Base-by-base conservation (phyloP, 2,329 filamentous ascomycete genomes). In the Ophiosphaerella herpotricha region DNA sequence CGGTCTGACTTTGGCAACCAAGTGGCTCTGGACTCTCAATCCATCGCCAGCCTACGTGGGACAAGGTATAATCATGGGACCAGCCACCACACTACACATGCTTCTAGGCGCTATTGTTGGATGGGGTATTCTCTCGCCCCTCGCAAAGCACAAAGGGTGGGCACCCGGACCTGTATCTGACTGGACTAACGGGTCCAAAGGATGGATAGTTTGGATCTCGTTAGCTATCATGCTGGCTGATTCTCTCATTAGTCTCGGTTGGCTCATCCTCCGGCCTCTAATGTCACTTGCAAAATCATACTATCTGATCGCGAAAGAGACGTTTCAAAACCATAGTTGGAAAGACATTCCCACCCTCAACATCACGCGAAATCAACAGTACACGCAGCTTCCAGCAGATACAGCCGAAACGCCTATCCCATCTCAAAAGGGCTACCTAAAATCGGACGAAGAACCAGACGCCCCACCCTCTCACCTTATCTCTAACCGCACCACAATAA, bases 61-160 rank as follows among this genome's bases (percentile, higher is more conserved):
- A 0, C 94, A 99, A 75, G 94, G 94, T 9, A 95, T 99, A 55
- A 97, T 99, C 66, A 99, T 99, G 94, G 94, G 94, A 0, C 90
- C 93, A 4, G 88, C 91, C 34, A 99, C 94, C 0, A 97, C 93
- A 3, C 81, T 96, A 44, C 93, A 97, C 63, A 99, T 99, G 94
- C 82, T 96, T 1, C 77, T 97, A 2, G 94, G 94, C 5, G 92
- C 94, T 3, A 71, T 96, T 13, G 67, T 97, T 8, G 94, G 94
- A 23, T 99, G 94, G 94, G 94, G 86, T 0, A 72, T 97, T 5
- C 79, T 99, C 1, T 97, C 92, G 3, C 94, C 94, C 1, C 74
- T 97, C 7, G 92, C 94, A 4, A 97, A 96, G 71, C 77, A 80
- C 48, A 85, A 83, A 61, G 91, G 89, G 2, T 99, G 94, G 94